Conservation (phyloP, 208 protist genomes). For the Acanthamoeba royreba region DNA sequence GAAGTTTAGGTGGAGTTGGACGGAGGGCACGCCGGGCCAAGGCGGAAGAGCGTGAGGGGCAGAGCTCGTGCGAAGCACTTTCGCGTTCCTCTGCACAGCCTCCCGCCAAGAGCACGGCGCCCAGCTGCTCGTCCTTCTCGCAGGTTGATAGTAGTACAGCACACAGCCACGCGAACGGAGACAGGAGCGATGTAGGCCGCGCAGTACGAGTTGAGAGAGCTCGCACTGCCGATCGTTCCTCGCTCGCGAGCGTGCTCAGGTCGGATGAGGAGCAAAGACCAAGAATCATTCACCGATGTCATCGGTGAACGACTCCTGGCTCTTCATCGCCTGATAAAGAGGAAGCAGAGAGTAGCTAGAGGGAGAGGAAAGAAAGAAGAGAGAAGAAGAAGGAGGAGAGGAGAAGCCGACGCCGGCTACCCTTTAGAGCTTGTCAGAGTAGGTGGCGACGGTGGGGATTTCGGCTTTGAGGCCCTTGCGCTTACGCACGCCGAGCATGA, state of each 20-base stretch:
- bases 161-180: not conserved
- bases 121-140: not conserved
- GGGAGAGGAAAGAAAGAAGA: too few relatives aligned
- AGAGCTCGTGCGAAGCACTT: not conserved
- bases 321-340: not conserved
- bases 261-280: too few relatives aligned
- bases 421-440: slow-evolving; percentile 94
- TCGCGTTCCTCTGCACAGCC: slow-evolving; percentile 1
- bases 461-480: slow-evolving; percentile 96
- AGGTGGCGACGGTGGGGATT: slow-evolving; percentile 90
- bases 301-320: not conserved
- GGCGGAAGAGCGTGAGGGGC: too few relatives aligned
- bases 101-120: not conserved
- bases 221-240: not conserved
- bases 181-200: not conserved
- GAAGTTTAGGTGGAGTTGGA: too few relatives aligned
- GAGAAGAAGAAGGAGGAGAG: not conserved
- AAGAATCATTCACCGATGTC: not conserved
- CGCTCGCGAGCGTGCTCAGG: too few relatives aligned
- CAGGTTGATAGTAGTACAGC: not conserved
- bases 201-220: not conserved
- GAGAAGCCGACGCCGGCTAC: not conserved
- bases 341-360: not conserved
- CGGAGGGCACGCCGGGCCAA: too few relatives aligned
- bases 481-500: slow-evolving; percentile 87